Evolutionary conservation across 805 yeast genomes (phyloP).

Genomic region (Saccharomycodes ludwigii): DNA sequence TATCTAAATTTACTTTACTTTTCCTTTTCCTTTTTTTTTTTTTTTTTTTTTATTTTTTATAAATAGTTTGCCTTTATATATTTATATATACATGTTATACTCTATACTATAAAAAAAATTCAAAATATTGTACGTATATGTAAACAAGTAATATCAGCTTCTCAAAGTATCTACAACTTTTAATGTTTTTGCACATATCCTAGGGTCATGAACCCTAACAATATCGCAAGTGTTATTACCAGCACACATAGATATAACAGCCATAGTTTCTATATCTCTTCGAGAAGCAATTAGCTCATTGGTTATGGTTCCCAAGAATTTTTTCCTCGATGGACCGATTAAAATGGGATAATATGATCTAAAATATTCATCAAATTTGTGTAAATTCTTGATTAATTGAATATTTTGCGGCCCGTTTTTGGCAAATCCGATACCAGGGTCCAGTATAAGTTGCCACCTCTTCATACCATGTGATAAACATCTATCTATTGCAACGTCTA

Average conservation of each 20-base stretch:
- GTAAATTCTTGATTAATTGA: conserved; percentile 40
- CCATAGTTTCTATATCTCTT: conserved; percentile 68
- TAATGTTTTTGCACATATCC: conserved; percentile 40
- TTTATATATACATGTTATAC: too few species aligned
- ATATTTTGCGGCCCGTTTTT: conserved; percentile 64
- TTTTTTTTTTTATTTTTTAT: conserved; percentile 1
- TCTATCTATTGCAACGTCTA: conserved; percentile 37
- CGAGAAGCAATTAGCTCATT: conserved; percentile 41
- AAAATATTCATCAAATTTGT: conserved; percentile 15
- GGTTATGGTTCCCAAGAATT: conserved; percentile 68
- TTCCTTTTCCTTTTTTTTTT: conserved; percentile 2
- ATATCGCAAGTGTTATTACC: conserved; percentile 37
- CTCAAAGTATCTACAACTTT: conserved; percentile 54
- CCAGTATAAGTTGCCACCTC: conserved; percentile 85
- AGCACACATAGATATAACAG: conserved; percentile 61
- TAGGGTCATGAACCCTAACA: conserved; percentile 80
- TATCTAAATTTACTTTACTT: background rate
- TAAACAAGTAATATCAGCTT: background rate
- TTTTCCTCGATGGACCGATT: conserved; percentile 81
- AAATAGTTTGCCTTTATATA: too few species aligned
- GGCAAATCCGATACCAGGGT: conserved; percentile 98
- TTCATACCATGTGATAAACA: conserved; percentile 55
- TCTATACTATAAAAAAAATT: too few species aligned
- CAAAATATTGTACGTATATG: too few species aligned
- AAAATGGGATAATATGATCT: conserved; percentile 45